Conservation (phyloP, 371 early-diverging fungal species). For the Mucor lusitanicus region DNA sequence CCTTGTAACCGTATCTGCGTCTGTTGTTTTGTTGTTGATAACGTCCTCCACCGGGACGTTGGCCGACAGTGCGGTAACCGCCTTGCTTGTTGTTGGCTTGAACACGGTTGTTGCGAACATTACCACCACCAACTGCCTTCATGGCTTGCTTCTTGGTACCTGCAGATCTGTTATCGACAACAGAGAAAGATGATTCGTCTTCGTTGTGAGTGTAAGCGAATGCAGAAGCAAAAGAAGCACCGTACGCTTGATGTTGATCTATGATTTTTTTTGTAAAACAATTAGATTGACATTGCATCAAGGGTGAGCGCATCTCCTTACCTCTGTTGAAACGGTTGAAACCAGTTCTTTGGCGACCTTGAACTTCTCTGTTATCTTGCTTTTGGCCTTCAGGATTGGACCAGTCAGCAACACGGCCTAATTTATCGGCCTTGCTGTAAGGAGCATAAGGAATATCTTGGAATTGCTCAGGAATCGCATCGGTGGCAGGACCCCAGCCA, state of each 20-base stretch:
- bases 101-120: conserved; percentile 34
- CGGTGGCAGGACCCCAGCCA: conserved; percentile 79
- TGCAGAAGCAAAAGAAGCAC: conserved; percentile 82
- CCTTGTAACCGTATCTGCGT: conserved; percentile 54
- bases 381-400: conserved; percentile 69
- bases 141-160: conserved; percentile 71
- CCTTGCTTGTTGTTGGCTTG: conserved; percentile 33
- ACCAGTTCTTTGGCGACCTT: conserved; percentile 56
- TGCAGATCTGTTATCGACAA: conserved; percentile 87
- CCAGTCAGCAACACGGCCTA: conserved; percentile 96
- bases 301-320: conserved; percentile 12
- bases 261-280: background rate
- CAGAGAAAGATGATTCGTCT: conserved; percentile 95
- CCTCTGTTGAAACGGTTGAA: conserved; percentile 68
- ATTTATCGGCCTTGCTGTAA: conserved; percentile 93
- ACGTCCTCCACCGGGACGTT: conserved; percentile 47
- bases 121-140: conserved; percentile 47
- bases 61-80: conserved; percentile 42
- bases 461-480: conserved; percentile 63
- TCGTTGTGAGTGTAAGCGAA: conserved; percentile 92
- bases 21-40: conserved; percentile 47
- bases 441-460: conserved; percentile 94
- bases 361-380: conserved; percentile 60
- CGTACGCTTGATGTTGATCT: conserved; percentile 84
- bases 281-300: background rate